Evolutionary conservation across 2,329 filamentous ascomycete species (phyloP), one percentile per base, ranked within the genome.

Genomic region (Pestalotiopsis sp.): DNA sequence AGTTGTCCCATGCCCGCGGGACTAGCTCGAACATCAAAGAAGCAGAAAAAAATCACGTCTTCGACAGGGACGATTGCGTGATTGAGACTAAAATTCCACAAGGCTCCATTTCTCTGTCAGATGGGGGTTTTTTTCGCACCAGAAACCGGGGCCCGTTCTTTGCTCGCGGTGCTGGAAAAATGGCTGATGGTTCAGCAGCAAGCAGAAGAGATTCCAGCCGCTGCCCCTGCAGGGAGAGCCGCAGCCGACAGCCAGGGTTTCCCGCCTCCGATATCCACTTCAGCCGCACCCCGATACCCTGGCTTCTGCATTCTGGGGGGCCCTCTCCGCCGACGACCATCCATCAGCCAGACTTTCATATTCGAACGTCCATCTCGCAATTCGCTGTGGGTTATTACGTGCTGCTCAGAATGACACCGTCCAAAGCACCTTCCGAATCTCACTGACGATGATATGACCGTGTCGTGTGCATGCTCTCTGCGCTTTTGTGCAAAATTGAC

Each of bases 181-280:
- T 63, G 62, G 67, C 36, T 31, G 31, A 27, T 59, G 6, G 52
- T 57, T 36, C 20, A n/a, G 7, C 17, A 45, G 40, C 11, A 17
- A 45, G 17, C 40, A 17, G 11, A n/a, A 17, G 9, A 61, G 59
- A 12, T 17, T 13, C 20, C 13, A 40, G 59, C 59, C 59, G 59
- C 13, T 61, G 25, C 25, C 25, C 12, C 31, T 36, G 31, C 31
- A 61, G 59, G 36, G 38, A 58, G 65, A 67, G 45, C 68, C 64
- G 52, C 65, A 41, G 38, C 68, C 68, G 68, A 69, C 56, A 69
- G 68, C 68, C 68, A 64, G 65, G 65, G 27, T 49, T 69, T 66
- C 23, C 68, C 68, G 68, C 52, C 41, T 58, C 68, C 68, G 68
- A 69, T 66, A 69, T 58, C 68, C 68, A 58, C 40, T 69, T 65